Base-by-base conservation (phyloP, 305 asterid species). In the Solanum hybrid region DNA sequence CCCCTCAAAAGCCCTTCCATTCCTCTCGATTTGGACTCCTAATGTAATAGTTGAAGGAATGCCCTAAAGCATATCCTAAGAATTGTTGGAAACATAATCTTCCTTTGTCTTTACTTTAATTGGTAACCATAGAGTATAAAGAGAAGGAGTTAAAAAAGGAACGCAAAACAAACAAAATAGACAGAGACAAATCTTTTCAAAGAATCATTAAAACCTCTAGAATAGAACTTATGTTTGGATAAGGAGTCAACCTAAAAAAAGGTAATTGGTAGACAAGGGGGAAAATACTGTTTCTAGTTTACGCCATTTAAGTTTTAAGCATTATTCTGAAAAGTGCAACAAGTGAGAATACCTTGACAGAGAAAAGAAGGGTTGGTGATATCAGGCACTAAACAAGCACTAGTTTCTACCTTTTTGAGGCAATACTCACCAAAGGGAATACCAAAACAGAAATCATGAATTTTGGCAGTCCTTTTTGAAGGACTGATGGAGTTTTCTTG, bases 381-480 rank as follows among this genome's bases (percentile, higher is more conserved):
- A 82, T 29, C 38, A 82, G 10, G 82, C 80, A 17, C 82, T 14
- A 45, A 88, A 60, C 19, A 22, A 40, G 35, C 26, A 88, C 31
- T 26, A 88, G 51, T 45, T 40, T 7, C 72, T 77, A 75, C n/a
- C 22, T 76, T 31, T 31, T 29, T 15, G 69, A 90, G 69, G 89
- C 6, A 35, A 72, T 73, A 93, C 96, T 93, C 89, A 95, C 99
- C 99, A 75, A 94, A 97, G 87, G 99, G 99, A 88, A 97, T 97
- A 85, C 99, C 99, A 75, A 97, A 92, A 88, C 94, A 92, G 92
- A 97, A 97, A 88, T 97, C 99, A 42, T 96, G 99, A 91, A 95
- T 96, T 93, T 91, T 96, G 64, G 99, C 99, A 40, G 96, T 95
- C 91, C 88, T 94, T 91, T 88, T 92, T 69, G 94, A 93, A 90